These are phyloP conservation scores for Extremus antarcticus DNA, from an alignment of 495 filamentous ascomycete species.

Conservation along the genomic window DNA sequence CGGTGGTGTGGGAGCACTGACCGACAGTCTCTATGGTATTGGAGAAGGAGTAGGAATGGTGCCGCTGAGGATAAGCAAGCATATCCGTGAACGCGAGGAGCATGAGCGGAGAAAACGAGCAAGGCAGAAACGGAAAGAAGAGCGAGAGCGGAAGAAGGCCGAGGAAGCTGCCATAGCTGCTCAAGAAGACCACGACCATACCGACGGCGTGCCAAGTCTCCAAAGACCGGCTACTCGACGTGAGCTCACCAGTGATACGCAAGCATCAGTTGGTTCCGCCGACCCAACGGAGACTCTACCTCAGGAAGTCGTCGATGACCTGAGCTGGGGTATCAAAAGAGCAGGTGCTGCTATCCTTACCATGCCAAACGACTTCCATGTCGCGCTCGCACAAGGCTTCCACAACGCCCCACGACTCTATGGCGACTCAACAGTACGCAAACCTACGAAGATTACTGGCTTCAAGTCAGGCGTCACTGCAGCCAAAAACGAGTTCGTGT, in stretches of 20 bases:
- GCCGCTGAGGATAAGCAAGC: slow-evolving; percentile 46
- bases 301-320: slow-evolving; percentile 33
- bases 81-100: slow-evolving; percentile 37
- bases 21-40: slow-evolving; percentile 41
- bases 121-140: slow-evolving; percentile 14
- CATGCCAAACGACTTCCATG: slow-evolving; percentile 54
- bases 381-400: slow-evolving; percentile 69
- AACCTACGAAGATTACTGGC: slow-evolving; percentile 51
- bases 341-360: slow-evolving; percentile 36
- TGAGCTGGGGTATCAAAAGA: slow-evolving; percentile 38
- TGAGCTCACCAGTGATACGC: slow-evolving; percentile 9
- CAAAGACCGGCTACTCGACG: neutral
- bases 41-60: slow-evolving; percentile 48
- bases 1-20: slow-evolving; percentile 47
- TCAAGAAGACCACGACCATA: neutral
- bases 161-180: neutral
- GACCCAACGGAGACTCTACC: slow-evolving; percentile 22
- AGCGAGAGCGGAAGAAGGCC: slow-evolving; percentile 2
- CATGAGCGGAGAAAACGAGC: slow-evolving; percentile 33
- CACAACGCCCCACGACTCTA: slow-evolving; percentile 68
- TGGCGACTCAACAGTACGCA: slow-evolving; percentile 37
- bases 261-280: slow-evolving; percentile 23
- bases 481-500: slow-evolving; percentile 54
- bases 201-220: neutral
- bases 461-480: slow-evolving; percentile 56